Conservation (phyloP, 75 land plant genomes). For the Cunninghamia lanceolata region DNA sequence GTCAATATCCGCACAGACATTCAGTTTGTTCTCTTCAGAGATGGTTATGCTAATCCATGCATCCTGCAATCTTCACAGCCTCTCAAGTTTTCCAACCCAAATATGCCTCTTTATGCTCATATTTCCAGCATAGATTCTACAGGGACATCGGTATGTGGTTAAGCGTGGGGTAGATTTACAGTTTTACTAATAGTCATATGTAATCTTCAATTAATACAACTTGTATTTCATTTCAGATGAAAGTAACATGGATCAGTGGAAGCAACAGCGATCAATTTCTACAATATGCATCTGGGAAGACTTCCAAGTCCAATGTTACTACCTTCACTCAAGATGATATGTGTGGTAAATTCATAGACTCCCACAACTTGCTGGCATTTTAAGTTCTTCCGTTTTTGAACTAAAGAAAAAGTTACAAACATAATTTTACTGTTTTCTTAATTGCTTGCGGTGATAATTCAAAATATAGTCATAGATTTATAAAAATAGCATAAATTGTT, state of each 20-base stretch:
- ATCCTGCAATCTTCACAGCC: conserved; percentile 34
- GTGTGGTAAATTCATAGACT: conserved; percentile 37
- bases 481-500: not conserved
- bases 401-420: too few relatives aligned
- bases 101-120: conserved; percentile 67
- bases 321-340: conserved; percentile 70
- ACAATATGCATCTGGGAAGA: conserved; percentile 36
- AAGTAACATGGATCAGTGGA: conserved; percentile 84
- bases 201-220: not conserved
- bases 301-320: conserved; percentile 32
- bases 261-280: conserved; percentile 55
- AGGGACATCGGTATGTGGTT: conserved; percentile 47
- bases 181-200: not conserved
- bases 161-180: not conserved
- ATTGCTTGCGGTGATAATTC: too few relatives aligned
- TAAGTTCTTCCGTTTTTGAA: too few relatives aligned
- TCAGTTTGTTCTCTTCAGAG: conserved; percentile 65
- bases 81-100: conserved; percentile 58
- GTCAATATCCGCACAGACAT: conserved; percentile 81
- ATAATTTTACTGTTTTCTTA: too few relatives aligned
- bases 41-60: conserved; percentile 70
- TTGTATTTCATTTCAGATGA: conserved; percentile 48
- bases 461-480: not conserved
- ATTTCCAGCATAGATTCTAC: conserved; percentile 68
- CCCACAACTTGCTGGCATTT: not conserved